phyloP scores from a whole-genome alignment of 78 protist genomes.

The Polysphondylium violaceum region DNA sequence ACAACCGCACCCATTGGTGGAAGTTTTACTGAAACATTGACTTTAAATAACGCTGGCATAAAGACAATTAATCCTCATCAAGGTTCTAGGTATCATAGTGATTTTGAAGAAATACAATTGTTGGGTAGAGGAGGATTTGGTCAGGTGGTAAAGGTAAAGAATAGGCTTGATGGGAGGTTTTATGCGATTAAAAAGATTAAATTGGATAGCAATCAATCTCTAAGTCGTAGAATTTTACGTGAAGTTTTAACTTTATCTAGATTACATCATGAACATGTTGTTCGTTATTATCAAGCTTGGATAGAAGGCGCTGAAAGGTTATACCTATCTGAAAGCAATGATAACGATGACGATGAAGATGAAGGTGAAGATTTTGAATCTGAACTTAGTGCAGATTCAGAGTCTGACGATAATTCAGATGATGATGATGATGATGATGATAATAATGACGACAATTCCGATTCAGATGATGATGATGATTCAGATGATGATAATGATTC shows the following conservation, averaged over 20 bases:
- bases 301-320: conserved; percentile 69
- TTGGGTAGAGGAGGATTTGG: conserved; percentile 81
- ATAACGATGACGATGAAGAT: background rate
- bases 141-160: conserved; percentile 68
- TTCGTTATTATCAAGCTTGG: conserved; percentile 88
- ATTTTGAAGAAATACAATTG: conserved; percentile 72
- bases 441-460: background rate
- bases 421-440: background rate
- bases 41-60: no score
- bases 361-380: background rate
- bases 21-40: background rate
- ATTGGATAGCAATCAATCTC: conserved; percentile 59
- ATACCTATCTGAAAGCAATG: background rate
- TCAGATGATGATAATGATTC: conserved; percentile 8
- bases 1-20: background rate
- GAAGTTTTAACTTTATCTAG: conserved; percentile 84
- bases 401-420: background rate
- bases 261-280: conserved; percentile 87
- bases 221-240: conserved; percentile 58
- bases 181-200: conserved; percentile 86
- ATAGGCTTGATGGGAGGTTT: conserved; percentile 74
- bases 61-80: conserved; percentile 38
- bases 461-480: background rate
- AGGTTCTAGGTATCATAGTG: conserved; percentile 72
- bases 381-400: background rate